Evolutionary conservation across 208 protist species (phyloP).

Genomic region (Vickermania spadyakhi): DNA sequence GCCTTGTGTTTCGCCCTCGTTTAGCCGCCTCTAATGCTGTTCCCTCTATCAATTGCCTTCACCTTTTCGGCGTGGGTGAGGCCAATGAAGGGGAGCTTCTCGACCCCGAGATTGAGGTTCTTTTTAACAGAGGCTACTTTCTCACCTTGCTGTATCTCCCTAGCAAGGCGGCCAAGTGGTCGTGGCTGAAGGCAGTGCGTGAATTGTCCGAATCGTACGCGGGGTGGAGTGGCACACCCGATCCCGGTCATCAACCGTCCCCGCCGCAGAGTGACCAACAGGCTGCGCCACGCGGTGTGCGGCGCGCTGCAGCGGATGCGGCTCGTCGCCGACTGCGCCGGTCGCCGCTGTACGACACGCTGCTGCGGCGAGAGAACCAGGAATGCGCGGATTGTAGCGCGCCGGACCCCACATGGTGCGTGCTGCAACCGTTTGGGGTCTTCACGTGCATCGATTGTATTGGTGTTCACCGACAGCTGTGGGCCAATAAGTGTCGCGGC

Average conservation of each 20-base stretch:
- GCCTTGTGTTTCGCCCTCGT: conserved; percentile 10
- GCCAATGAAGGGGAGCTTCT: neutral
- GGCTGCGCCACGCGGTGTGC: neutral
- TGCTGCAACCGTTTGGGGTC: conserved; percentile 52
- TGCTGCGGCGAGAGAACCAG: conserved; percentile 32
- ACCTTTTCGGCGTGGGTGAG: neutral
- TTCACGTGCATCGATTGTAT: conserved; percentile 76
- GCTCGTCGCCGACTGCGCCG: conserved; percentile 12
- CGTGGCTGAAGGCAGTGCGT: conserved; percentile 24
- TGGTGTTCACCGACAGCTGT: conserved; percentile 64
- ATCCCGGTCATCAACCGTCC: neutral
- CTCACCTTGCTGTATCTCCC: conserved; percentile 22
- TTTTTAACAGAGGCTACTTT: neutral
- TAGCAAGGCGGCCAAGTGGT: conserved; percentile 49
- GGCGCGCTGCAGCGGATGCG: neutral
- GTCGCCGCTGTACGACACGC: conserved; percentile 34
- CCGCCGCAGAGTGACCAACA: neutral
- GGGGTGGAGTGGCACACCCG: conserved; percentile 6
- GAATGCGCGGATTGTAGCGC: conserved; percentile 53
- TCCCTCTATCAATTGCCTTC: neutral
- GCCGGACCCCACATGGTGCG: conserved; percentile 45
- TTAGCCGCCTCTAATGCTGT: neutral
- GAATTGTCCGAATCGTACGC: conserved; percentile 15
- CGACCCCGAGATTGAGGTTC: neutral
- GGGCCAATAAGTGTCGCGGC: conserved; percentile 56